These are phyloP conservation scores for Peniophora sp. DNA, from an alignment of 1,284 basidiomycete genomes.

Conservation along the genomic window DNA sequence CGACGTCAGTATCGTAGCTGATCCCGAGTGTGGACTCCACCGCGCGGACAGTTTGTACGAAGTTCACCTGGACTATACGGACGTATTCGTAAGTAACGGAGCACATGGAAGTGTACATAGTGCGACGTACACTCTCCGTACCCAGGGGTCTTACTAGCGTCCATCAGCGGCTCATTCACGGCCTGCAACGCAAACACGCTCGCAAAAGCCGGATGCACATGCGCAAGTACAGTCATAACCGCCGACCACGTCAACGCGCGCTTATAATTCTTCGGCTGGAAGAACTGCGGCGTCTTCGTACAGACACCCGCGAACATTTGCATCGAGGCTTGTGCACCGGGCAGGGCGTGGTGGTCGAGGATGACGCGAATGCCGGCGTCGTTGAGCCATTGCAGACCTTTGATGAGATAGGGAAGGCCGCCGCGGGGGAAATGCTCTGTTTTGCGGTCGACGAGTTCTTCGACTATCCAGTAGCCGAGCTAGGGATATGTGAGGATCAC, in stretches of 20 bases:
- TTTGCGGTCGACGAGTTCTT: conserved; percentile 53
- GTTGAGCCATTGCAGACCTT: conserved; percentile 50
- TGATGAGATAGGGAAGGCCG: conserved; percentile 57
- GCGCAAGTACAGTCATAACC: conserved; percentile 65
- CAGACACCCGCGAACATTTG: conserved; percentile 65
- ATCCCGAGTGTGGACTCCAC: conserved; percentile 59
- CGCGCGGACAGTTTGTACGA: conserved; percentile 58
- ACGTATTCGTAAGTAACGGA: background rate
- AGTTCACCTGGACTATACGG: conserved; percentile 56
- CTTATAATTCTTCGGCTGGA: conserved; percentile 51
- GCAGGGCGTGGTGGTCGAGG: conserved; percentile 71
- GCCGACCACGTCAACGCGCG: conserved; percentile 71
- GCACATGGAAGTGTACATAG: background rate
- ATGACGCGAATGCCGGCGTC: conserved; percentile 58
- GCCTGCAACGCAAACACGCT: conserved; percentile 68
- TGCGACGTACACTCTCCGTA: conserved; percentile 52
- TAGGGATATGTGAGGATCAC: too few relatives aligned
- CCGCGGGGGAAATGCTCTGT: conserved; percentile 63
- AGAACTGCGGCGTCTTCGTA: conserved; percentile 2
- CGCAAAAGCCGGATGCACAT: conserved; percentile 58
- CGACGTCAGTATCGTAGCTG: conserved; percentile 14
- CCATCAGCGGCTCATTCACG: conserved; percentile 69
- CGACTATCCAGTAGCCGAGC: conserved; percentile 79
- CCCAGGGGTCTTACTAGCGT: conserved; percentile 54
- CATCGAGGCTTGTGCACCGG: conserved; percentile 52